Conservation (phyloP, 768 basidiomycete genomes). For the Strobilomyces echinocephalus region DNA sequence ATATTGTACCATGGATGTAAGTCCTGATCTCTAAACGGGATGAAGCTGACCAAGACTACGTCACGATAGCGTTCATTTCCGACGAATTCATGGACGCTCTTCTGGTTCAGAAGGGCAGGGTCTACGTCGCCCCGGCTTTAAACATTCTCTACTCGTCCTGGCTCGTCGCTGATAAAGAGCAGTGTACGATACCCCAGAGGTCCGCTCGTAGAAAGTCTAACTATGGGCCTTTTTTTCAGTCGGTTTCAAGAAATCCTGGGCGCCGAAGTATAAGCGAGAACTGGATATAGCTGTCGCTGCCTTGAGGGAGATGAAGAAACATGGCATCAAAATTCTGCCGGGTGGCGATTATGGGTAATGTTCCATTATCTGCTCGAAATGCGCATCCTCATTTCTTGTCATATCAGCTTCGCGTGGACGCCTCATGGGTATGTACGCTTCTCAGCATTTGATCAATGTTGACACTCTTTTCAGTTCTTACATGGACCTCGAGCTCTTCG, state of each 20-base stretch:
- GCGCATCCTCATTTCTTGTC: neutral
- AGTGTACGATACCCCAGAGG: conserved; percentile 12
- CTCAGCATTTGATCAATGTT: neutral
- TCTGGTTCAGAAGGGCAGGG: conserved; percentile 32
- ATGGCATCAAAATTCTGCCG: conserved; percentile 34
- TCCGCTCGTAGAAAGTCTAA: neutral
- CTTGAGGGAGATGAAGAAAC: conserved; percentile 34
- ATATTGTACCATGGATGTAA: conserved; percentile 28
- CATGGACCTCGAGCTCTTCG: conserved; percentile 35
- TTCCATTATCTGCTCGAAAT: neutral
- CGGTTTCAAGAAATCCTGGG: conserved; percentile 17
- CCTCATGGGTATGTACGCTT: conserved; percentile 24
- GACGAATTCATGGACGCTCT: conserved; percentile 34
- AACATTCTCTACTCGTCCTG: conserved; percentile 28
- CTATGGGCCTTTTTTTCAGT: conserved; percentile 2
- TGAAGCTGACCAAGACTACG: conserved; percentile 7
- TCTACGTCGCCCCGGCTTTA: conserved; percentile 32
- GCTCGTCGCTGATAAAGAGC: conserved; percentile 22
- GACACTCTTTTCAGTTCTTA: conserved; percentile 26
- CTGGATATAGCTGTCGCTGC: conserved; percentile 31
- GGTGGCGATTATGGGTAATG: conserved; percentile 36
- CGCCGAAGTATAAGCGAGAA: conserved; percentile 27
- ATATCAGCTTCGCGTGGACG: conserved; percentile 27
- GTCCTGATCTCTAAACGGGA: neutral
- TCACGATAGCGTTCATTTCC: conserved; percentile 35